These are phyloP conservation scores for Chrysosporium keratinophilum DNA, from an alignment of 2,329 filamentous ascomycete genomes.

Conservation along the genomic window DNA sequence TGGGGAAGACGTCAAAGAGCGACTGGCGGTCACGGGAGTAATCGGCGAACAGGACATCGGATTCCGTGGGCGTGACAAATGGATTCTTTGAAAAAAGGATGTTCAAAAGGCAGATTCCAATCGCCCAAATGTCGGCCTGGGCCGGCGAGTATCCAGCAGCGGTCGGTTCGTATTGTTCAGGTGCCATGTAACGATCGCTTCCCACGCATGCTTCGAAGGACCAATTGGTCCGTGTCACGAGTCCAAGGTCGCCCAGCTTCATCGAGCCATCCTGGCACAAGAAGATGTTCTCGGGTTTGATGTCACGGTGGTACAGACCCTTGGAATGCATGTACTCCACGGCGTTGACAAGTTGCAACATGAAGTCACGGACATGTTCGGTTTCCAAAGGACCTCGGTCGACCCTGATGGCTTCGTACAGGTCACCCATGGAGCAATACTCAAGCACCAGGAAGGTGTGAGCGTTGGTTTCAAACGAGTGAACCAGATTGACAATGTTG, in stretches of 20 bases:
- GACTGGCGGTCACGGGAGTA: conserved; percentile 90
- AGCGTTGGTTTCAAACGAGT: conserved; percentile 82
- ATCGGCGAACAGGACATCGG: conserved; percentile 87
- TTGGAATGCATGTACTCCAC: conserved; percentile 84
- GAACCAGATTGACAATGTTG: conserved; percentile 86
- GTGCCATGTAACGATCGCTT: conserved; percentile 98
- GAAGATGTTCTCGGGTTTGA: conserved; percentile 99
- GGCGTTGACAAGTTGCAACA: conserved; percentile 84
- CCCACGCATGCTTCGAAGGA: conserved; percentile 88
- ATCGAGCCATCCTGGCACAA: conserved; percentile 73
- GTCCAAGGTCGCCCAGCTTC: conserved; percentile 94
- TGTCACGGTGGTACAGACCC: conserved; percentile 90
- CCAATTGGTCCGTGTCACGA: conserved; percentile 83
- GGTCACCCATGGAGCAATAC: conserved; percentile 86
- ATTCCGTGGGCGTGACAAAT: conserved; percentile 78
- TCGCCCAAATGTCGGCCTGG: conserved; percentile 91
- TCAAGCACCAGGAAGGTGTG: conserved; percentile 90
- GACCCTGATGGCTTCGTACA: conserved; percentile 92
- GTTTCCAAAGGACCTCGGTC: conserved; percentile 84
- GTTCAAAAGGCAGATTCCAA: conserved; percentile 93
- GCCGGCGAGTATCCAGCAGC: conserved; percentile 83
- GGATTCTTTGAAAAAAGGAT: conserved; percentile 94
- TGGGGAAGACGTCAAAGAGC: conserved; percentile 94
- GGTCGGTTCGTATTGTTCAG: conserved; percentile 89
- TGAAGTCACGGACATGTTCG: conserved; percentile 92